These are phyloP conservation scores for Mortierella sp. DNA, from an alignment of 371 early-diverging fungal species.

Conservation along the genomic window DNA sequence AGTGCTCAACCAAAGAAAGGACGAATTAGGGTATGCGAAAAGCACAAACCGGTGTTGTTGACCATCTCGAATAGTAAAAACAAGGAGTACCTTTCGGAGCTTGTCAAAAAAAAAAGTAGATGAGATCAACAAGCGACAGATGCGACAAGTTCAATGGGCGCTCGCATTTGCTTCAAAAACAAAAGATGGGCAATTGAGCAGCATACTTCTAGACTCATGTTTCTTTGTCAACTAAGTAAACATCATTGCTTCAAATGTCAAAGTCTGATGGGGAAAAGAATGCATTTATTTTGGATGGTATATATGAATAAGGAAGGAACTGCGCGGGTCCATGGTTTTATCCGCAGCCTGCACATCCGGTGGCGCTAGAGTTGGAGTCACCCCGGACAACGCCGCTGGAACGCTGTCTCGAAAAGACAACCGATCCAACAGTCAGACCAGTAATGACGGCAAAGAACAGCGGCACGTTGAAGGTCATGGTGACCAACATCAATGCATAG, in stretches of 20 bases:
- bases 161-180: not conserved
- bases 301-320: constrained; percentile 10
- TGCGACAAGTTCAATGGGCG: not conserved
- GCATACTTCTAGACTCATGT: not conserved
- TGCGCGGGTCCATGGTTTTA: constrained; percentile 16
- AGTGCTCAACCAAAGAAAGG: not conserved
- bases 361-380: constrained; percentile 24
- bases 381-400: constrained; percentile 18
- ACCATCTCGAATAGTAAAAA: not conserved
- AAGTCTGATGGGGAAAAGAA: not conserved
- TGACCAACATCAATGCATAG: constrained; percentile 73
- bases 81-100: constrained; percentile 16
- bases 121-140: not conserved
- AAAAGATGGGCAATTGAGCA: not conserved
- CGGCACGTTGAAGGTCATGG: constrained; percentile 79
- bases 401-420: constrained; percentile 60
- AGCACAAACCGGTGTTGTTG: not conserved
- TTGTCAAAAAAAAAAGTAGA: constrained; percentile 25
- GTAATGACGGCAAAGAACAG: constrained; percentile 69
- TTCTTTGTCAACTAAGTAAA: not conserved
- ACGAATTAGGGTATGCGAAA: constrained; percentile 1
- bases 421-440: constrained; percentile 68
- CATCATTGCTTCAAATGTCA: not conserved
- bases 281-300: constrained; percentile 16
- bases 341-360: constrained; percentile 57